Conservation (phyloP, 2,329 filamentous ascomycete species). For the Trichophaea hybrida region DNA sequence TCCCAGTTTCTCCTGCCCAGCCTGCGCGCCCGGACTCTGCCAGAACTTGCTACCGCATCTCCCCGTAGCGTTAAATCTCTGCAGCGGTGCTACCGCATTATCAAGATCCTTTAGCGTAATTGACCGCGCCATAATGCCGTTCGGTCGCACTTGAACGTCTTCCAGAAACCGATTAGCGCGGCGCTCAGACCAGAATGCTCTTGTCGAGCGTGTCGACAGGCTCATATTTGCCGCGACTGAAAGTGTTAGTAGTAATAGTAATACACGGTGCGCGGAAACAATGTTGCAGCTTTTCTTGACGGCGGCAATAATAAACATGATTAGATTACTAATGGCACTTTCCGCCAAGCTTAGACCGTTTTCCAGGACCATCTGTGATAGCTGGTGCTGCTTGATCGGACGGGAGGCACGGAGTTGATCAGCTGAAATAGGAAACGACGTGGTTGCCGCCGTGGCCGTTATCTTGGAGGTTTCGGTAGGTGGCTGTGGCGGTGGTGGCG, state of each 20-base stretch:
- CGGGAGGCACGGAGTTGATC: constrained; percentile 35
- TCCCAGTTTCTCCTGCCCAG: constrained; percentile 33
- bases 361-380: constrained; percentile 59
- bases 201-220: constrained; percentile 57
- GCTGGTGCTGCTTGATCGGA: constrained; percentile 43
- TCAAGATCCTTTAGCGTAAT: constrained; percentile 74
- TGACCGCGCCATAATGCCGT: constrained; percentile 66
- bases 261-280: constrained; percentile 55
- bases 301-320: constrained; percentile 60
- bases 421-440: constrained; percentile 19
- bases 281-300: constrained; percentile 53
- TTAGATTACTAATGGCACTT: constrained; percentile 58
- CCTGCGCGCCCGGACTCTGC: background rate
- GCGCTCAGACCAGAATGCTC: constrained; percentile 74
- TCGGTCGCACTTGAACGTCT: constrained; percentile 63
- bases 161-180: constrained; percentile 68
- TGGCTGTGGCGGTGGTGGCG: constrained; percentile 32
- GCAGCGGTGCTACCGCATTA: constrained; percentile 1
- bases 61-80: background rate
- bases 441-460: constrained; percentile 32
- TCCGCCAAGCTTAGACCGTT: constrained; percentile 58
- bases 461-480: constrained; percentile 30
- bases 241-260: constrained; percentile 52
- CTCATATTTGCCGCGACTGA: constrained; percentile 62
- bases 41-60: background rate